These are phyloP conservation scores for Avena sativa DNA, from an alignment of 176 grass and related monocot species.

Conservation along the genomic window DNA sequence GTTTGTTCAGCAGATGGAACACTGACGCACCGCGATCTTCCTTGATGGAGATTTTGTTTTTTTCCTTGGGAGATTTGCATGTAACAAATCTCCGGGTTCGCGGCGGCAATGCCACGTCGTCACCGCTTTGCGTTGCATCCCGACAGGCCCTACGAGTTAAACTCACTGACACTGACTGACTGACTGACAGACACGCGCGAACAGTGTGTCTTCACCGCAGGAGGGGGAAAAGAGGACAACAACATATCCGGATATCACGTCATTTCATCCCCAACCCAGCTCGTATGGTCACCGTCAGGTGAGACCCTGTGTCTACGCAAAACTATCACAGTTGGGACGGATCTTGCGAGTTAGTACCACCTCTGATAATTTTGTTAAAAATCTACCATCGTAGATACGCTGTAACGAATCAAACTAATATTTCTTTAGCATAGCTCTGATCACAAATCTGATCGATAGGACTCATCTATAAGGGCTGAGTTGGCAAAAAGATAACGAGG, in stretches of 20 bases:
- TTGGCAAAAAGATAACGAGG: no score
- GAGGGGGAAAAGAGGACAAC: background rate
- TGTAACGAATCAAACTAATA: no score
- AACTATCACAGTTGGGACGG: no score
- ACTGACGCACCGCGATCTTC: background rate
- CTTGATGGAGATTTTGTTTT: background rate
- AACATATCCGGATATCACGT: background rate
- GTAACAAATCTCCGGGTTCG: background rate
- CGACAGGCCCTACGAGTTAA: slow-evolving; percentile 26
- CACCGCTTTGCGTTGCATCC: background rate
- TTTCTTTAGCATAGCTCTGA: no score
- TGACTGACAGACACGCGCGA: background rate
- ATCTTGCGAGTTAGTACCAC: no score
- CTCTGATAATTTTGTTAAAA: no score
- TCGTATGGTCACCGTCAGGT: background rate
- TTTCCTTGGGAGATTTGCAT: background rate
- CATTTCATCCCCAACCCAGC: background rate
- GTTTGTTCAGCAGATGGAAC: background rate
- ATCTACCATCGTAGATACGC: no score
- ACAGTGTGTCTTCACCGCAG: background rate
- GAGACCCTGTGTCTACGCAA: background rate
- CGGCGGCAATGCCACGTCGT: slow-evolving; percentile 13
- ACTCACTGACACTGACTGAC: slow-evolving; percentile 20
- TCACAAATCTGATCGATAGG: no score
- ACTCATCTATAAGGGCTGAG: no score